Evolutionary conservation across 2,329 filamentous ascomycete species (phyloP).

Genomic region (Hypocrella siamensis): DNA sequence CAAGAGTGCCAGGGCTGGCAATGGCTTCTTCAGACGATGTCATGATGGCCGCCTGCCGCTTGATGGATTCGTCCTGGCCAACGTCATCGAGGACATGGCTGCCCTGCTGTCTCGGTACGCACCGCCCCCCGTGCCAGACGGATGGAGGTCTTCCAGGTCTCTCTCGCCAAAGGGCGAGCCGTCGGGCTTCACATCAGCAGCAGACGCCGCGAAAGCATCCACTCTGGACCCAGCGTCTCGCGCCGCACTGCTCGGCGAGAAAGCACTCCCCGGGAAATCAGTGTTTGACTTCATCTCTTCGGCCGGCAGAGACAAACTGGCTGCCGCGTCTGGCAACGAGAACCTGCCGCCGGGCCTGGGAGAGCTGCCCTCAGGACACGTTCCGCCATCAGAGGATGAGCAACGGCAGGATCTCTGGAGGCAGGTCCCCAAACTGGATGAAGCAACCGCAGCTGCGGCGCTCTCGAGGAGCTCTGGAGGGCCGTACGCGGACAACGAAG

Average conservation of each 20-base stretch:
- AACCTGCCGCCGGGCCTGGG: constrained; percentile 66
- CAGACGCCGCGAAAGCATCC: constrained; percentile 65
- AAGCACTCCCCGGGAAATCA: constrained; percentile 69
- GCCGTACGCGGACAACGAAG: constrained; percentile 72
- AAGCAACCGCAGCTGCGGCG: constrained; percentile 51
- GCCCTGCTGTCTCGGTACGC: constrained; percentile 28
- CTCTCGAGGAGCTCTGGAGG: constrained; percentile 46
- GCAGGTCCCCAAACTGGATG: constrained; percentile 48
- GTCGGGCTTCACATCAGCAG: constrained; percentile 43
- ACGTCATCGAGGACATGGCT: constrained; percentile 24
- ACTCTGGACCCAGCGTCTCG: constrained; percentile 60
- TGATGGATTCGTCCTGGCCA: constrained; percentile 63
- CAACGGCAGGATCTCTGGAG: constrained; percentile 40
- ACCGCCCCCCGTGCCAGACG: constrained; percentile 52
- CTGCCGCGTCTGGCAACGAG: constrained; percentile 54
- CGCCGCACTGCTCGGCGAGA: constrained; percentile 68
- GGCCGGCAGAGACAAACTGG: constrained; percentile 62
- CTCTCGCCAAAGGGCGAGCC: constrained; percentile 2
- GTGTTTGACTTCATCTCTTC: constrained; percentile 86
- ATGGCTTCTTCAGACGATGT: constrained; percentile 40
- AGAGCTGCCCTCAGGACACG: constrained; percentile 53
- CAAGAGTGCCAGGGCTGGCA: constrained; percentile 25
- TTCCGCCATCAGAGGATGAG: constrained; percentile 44
- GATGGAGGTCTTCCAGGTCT: constrained; percentile 53
- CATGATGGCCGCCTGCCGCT: constrained; percentile 71